phyloP scores from a whole-genome alignment of 73 alveolate genomes.

The Effrenium voratum region DNA sequence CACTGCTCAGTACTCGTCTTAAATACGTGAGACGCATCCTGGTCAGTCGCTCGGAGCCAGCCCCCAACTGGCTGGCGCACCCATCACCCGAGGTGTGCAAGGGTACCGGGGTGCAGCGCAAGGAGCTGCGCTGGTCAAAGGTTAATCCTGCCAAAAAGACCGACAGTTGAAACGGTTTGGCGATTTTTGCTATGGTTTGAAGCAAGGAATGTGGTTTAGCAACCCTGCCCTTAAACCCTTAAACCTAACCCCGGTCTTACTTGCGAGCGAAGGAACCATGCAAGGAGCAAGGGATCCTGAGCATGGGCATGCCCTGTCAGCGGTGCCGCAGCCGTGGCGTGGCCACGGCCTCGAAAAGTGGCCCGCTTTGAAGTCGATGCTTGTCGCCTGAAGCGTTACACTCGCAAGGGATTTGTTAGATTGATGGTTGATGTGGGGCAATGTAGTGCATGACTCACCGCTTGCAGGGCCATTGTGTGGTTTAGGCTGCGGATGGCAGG shows the following conservation, averaged over 20 bases:
- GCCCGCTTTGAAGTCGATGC: too few species aligned
- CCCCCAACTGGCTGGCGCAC: neutral
- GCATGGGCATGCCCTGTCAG: constrained; percentile 94
- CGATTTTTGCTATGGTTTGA: neutral
- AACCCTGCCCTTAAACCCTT: neutral
- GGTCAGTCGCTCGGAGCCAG: neutral
- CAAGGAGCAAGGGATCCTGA: constrained; percentile 57
- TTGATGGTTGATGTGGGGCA: too few species aligned
- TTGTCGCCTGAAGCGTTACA: too few species aligned
- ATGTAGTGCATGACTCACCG: too few species aligned
- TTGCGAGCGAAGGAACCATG: neutral
- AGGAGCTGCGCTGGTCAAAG: constrained; percentile 1
- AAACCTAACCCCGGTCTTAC: neutral
- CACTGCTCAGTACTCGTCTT: neutral
- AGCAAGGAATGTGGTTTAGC: neutral
- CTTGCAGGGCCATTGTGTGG: too few species aligned
- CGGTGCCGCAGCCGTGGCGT: constrained; percentile 90
- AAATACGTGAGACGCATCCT: neutral
- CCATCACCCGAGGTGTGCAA: constrained; percentile 6
- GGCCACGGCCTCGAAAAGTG: too few species aligned
- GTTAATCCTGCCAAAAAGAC: neutral
- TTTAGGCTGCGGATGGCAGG: too few species aligned
- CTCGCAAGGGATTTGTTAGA: too few species aligned
- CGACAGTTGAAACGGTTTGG: neutral
- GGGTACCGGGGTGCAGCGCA: constrained; percentile 78